Evolutionary conservation across 768 basidiomycete genomes (phyloP), one percentile per base, ranked within the genome.

Genomic region (Hortiboletus flavorubellus): DNA sequence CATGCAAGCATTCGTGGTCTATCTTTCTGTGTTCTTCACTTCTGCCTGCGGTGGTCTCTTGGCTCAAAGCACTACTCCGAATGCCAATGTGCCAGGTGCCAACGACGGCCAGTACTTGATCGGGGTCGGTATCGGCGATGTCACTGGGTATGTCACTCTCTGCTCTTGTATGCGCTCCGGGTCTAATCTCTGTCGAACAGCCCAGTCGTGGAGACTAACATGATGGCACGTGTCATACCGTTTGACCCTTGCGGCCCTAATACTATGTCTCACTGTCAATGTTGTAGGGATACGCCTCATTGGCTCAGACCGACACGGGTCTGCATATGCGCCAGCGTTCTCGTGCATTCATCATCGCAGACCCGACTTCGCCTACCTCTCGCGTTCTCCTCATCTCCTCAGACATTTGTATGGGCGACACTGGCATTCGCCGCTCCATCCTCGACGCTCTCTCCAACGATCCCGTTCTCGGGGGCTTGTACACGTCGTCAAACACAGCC

Each of bases 381-480:
- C 79, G 87, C 45, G 64, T 91, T 44, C 82, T 91, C 23, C 87
- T 89, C 65, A 83, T 91, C 69, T 90, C 89, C 60, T 78, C 87
- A n/a, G 89, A 92, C 66, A 89, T 90, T 48, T 87, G 83, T 40
- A 89, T 91, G 86, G 89, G 89, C 11, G 90, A 91, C 69, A 83
- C 81, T 3, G 89, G 88, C 26, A 73, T 89, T 37, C 84, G 89
- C 33, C 82, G 87, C 29, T 80, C 82, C 14, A 83, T 92, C 60
- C 78, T 91, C 30, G 66, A 76, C 5, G 71, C 79, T 39, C 77
- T 91, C 10, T 76, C 83, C 8, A 59, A 75, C 10, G 64, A 65
- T 48, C 62, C 64, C 18, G 70, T 78, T 42, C 88, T 80, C 64
- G 82, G 85, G 2, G 82, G 81, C 1, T 56, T 90, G 1, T 92